phyloP scores from a whole-genome alignment of 768 basidiomycete genomes.

The Suillus brevipes region DNA sequence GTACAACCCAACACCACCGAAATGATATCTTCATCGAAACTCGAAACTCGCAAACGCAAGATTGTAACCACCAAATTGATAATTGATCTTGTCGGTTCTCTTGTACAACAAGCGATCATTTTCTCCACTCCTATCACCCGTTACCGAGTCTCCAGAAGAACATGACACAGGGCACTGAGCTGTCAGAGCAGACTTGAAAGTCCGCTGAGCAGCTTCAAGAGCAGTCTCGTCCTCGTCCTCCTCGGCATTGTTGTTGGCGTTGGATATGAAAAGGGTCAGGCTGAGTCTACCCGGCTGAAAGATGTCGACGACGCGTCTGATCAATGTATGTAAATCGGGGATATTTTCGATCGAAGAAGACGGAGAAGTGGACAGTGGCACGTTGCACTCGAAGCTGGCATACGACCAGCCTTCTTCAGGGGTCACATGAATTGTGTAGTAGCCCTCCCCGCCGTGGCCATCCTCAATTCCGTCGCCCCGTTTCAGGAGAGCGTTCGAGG shows the following conservation, averaged over 20 bases:
- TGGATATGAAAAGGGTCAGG: constrained; percentile 89
- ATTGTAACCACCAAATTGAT: constrained; percentile 93
- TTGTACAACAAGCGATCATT: constrained; percentile 50
- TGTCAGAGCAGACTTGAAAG: constrained; percentile 67
- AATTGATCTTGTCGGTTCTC: constrained; percentile 96
- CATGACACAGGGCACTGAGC: constrained; percentile 23
- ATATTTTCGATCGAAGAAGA: constrained; percentile 39
- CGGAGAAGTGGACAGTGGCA: constrained; percentile 55
- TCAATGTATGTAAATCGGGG: constrained; percentile 77
- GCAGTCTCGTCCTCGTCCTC: constrained; percentile 52
- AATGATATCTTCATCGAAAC: constrained; percentile 34
- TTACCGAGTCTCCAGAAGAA: constrained; percentile 22
- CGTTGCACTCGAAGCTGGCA: constrained; percentile 98
- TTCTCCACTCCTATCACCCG: constrained; percentile 17
- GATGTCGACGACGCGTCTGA: constrained; percentile 87
- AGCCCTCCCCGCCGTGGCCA: constrained; percentile 66
- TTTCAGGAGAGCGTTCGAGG: constrained; percentile 84
- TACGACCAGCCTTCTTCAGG: constrained; percentile 98
- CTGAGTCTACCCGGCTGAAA: constrained; percentile 87
- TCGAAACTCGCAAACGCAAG: constrained; percentile 90
- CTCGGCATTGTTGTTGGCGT: constrained; percentile 42
- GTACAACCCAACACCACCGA: constrained; percentile 13
- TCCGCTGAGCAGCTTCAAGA: constrained; percentile 71
- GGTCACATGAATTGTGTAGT: constrained; percentile 98
- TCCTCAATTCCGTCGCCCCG: constrained; percentile 44